Conservation (phyloP, 2,329 filamentous ascomycete species). For the Paecilomyces fulvus region DNA sequence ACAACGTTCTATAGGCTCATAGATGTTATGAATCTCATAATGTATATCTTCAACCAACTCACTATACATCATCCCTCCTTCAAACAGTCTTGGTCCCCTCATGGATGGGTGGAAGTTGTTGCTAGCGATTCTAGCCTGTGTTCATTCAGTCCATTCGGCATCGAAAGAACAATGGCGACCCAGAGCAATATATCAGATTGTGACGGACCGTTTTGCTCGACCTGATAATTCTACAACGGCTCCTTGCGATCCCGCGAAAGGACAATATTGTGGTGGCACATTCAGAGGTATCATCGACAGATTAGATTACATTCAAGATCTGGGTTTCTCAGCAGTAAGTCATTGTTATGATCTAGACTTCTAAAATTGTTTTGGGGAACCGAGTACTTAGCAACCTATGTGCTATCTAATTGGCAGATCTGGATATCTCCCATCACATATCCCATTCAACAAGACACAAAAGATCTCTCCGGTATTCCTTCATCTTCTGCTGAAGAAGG, state of each 20-base stretch:
- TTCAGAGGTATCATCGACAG: conserved; percentile 36
- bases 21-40: no score
- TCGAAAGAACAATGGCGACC: conserved; percentile 17
- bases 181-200: conserved; percentile 32
- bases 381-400: neutral
- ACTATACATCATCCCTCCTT: no score
- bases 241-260: conserved; percentile 7
- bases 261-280: conserved; percentile 37
- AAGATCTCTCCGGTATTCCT: conserved; percentile 3
- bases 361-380: neutral
- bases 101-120: neutral
- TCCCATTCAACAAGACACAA: conserved; percentile 19
- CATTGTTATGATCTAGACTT: conserved; percentile 18
- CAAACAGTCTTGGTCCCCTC: neutral
- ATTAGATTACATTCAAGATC: conserved; percentile 36
- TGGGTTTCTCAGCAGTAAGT: conserved; percentile 37
- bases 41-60: no score
- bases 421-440: conserved; percentile 24
- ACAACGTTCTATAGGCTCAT: no score
- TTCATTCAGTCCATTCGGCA: conserved; percentile 3
- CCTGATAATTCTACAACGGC: conserved; percentile 17
- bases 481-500: conserved; percentile 10
- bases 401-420: neutral
- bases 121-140: neutral
- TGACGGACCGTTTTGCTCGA: conserved; percentile 30